Base-by-base conservation (phyloP, 306 rosid genomes). In the Luffa acutangula region DNA sequence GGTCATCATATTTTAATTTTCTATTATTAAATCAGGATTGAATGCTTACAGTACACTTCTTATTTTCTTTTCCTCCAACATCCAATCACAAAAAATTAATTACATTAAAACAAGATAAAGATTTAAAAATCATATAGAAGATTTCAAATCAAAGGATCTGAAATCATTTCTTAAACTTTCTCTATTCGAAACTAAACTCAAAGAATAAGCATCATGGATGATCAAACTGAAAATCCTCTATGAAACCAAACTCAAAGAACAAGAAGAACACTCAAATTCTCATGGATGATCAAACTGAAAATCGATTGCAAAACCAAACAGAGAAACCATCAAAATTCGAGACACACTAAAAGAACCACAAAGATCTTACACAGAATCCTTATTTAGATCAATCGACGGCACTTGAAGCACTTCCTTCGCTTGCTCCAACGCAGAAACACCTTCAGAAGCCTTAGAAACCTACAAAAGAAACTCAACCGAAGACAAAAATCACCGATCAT, bases 331-430 rank as follows among this genome's bases (percentile, higher is more conserved):
- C 56, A 65, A 49, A 63, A 9, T 8, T 9, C 31, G 39, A 71
- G 72, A 46, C 9, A 15, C 14, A 9, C 12, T 63, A 7, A 42
- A 65, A 18, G n/a, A 18, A 34, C 13, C 52, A 9, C 79, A 9
- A 49, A n/a, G 45, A 64, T 63, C 90, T 86, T 85, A 90, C 98
- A 80, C 79, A 9, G 86, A 84, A 80, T 83, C 80, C 14, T 67
- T 77, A 31, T 63, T 78, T 81, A 79, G 79, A 12, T 58, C 60
- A 75, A 74, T 45, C 76, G 81, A 77, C 73, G 80, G 76, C 51
- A 81, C 80, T 43, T 78, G 80, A 76, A 8, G 18, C 45, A 79
- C 84, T 52, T 76, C 85, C 81, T 85, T 72, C 21, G 79, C 62
- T 57, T 71, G 64, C 69, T 37, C 59, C 58, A 51, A 37, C 79